Conservation (phyloP, 2,329 filamentous ascomycete species). For the Ilyonectria sp. region DNA sequence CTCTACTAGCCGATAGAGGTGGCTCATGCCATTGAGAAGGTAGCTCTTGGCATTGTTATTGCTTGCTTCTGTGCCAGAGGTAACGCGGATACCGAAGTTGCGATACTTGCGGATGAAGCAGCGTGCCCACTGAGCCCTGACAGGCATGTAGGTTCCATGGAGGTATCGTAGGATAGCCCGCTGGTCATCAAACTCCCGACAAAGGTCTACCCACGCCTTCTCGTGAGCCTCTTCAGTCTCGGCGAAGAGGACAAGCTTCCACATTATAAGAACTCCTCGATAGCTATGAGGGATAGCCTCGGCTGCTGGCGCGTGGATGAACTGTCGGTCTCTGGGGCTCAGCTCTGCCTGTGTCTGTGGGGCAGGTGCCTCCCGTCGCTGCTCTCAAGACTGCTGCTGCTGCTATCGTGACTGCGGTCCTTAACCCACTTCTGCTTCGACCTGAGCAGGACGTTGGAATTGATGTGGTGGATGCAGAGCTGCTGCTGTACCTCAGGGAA, state of each 20-base stretch:
- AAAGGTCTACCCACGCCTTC: slow-evolving; percentile 17
- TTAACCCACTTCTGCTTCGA: neutral
- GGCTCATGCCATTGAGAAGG: slow-evolving; percentile 20
- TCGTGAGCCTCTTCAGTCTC: too few relatives aligned
- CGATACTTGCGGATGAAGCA: slow-evolving; percentile 29
- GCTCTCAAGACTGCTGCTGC: slow-evolving; percentile 13
- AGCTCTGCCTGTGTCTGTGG: slow-evolving; percentile 10
- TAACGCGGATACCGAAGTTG: slow-evolving; percentile 29
- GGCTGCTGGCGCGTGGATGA: neutral
- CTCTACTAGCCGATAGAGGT: slow-evolving; percentile 8
- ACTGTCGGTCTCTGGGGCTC: slow-evolving; percentile 2
- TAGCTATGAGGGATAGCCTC: too few relatives aligned
- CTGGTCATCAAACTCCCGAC: slow-evolving; percentile 18
- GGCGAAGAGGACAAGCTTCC: too few relatives aligned
- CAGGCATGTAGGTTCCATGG: slow-evolving; percentile 28
- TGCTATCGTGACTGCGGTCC: neutral
- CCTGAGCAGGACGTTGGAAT: too few relatives aligned
- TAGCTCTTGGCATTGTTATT: slow-evolving; percentile 29
- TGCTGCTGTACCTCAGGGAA: too few relatives aligned
- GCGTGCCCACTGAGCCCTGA: slow-evolving; percentile 24
- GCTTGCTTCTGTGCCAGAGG: slow-evolving; percentile 27
- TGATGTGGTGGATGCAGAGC: too few relatives aligned
- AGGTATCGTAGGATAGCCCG: slow-evolving; percentile 22
- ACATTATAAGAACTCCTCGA: too few relatives aligned
- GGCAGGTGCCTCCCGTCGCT: slow-evolving; percentile 8